Evolutionary conservation across 805 yeast genomes (phyloP), one percentile per base, ranked within the genome.

Genomic region (Metschnikowia dekortorum): DNA sequence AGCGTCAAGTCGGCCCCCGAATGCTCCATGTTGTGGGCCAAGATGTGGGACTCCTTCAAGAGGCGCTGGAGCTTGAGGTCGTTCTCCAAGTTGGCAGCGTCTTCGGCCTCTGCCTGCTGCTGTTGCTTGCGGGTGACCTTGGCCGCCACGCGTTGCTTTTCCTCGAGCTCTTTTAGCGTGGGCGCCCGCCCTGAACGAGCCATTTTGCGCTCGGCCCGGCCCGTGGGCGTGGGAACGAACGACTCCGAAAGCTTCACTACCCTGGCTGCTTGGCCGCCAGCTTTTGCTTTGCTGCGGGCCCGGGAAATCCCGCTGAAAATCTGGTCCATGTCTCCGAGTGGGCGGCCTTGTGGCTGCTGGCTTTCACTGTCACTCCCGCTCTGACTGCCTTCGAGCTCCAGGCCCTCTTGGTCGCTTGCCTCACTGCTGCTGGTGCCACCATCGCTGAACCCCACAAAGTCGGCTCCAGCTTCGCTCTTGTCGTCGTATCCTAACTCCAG

Each of bases 51-150:
- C 64, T 87, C 94, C 52, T 76, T 71, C 28, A 87, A 63, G 39
- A 87, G 76, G 51, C 90, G 68, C 62, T 87, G 91, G 44, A 87
- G 68, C 57, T 83, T 87, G n/a, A 85, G 60, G 64, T 86, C 94
- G 56, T 85, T 84, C 52, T 83, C 78, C 53, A 85, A 58, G 58
- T 86, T 81, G 29, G 84, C 78, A 8, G 60, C 64, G 47, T 73
- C 77, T 50, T 74, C 79, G 53, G 68, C 62, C 31, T 67, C 67
- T 7, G 69, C 64, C 54, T 68, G 58, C 38, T 65, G 62, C 53
- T 65, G 63, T 53, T 70, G 74, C 53, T 63, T 67, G 47, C 67
- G 68, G 16, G 68, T 71, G 62, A 57, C 53, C 49, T 68, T 67
- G 28, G 46, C 47, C 0, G 60, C 50, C 36, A 51, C 55, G 36